These are phyloP conservation scores for Anaeramoeba ignava DNA, from an alignment of 78 protist species.

Conservation along the genomic window DNA sequence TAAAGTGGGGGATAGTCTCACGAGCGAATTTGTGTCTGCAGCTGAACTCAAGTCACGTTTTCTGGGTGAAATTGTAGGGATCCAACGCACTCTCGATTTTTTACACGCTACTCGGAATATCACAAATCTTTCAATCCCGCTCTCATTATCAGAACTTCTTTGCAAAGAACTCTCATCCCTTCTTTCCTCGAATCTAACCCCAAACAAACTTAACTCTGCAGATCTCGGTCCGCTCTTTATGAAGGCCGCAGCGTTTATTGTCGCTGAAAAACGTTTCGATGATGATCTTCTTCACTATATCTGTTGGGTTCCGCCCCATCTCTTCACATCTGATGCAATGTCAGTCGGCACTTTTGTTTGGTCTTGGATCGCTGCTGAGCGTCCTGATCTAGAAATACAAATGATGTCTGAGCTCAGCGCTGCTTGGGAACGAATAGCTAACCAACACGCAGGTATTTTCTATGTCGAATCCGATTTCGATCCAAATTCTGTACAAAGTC, in stretches of 20 bases:
- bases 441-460: neutral
- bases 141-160: neutral
- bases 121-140: neutral
- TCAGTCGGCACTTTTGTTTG: neutral
- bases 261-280: neutral
- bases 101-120: neutral
- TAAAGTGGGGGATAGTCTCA: neutral
- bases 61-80: neutral
- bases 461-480: neutral
- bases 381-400: neutral
- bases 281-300: neutral
- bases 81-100: neutral
- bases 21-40: neutral
- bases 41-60: neutral
- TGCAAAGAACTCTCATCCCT: neutral
- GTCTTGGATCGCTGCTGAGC: neutral
- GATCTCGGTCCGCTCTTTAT: neutral
- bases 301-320: neutral
- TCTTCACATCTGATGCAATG: neutral
- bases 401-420: neutral
- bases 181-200: too few species aligned
- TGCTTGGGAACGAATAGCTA: neutral
- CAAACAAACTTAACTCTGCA: neutral
- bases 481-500: too few species aligned
- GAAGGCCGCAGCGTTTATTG: neutral